phyloP scores from a whole-genome alignment of 345 rosid species.

The Limnanthes douglasii region DNA sequence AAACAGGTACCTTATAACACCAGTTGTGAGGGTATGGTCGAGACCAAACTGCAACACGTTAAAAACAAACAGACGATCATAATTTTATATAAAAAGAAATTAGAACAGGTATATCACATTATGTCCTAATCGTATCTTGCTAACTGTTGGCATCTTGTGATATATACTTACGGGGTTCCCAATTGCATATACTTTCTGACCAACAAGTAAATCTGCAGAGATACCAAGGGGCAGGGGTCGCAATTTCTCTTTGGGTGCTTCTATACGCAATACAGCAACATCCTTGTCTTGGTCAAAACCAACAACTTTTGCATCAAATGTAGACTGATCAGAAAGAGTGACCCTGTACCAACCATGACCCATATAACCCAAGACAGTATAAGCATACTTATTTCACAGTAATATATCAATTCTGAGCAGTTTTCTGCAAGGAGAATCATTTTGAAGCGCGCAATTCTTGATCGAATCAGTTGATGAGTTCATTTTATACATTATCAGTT shows the following conservation, averaged over 20 bases:
- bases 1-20: conserved; percentile 63
- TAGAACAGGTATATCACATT: too few relatives aligned
- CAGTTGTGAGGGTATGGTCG: conserved; percentile 93
- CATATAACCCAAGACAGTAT: too few relatives aligned
- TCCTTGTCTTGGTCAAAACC: conserved; percentile 98
- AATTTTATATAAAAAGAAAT: neutral
- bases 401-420: too few relatives aligned
- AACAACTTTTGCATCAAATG: conserved; percentile 77
- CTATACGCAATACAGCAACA: conserved; percentile 68
- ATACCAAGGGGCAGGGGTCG: conserved; percentile 83
- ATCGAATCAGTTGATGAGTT: too few relatives aligned
- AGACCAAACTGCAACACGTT: conserved; percentile 69
- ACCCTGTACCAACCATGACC: conserved; percentile 35
- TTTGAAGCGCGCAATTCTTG: too few relatives aligned
- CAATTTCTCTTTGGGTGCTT: conserved; percentile 62
- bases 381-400: too few relatives aligned
- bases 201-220: conserved; percentile 91
- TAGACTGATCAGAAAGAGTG: conserved; percentile 79
- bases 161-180: conserved; percentile 80
- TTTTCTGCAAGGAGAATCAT: too few relatives aligned
- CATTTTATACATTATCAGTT: too few relatives aligned
- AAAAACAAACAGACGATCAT: conserved; percentile 2
- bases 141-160: too few relatives aligned
- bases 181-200: conserved; percentile 93
- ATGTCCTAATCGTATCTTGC: too few relatives aligned